Conservation (phyloP, 495 filamentous ascomycete species). For the Tuber melanosporum region DNA sequence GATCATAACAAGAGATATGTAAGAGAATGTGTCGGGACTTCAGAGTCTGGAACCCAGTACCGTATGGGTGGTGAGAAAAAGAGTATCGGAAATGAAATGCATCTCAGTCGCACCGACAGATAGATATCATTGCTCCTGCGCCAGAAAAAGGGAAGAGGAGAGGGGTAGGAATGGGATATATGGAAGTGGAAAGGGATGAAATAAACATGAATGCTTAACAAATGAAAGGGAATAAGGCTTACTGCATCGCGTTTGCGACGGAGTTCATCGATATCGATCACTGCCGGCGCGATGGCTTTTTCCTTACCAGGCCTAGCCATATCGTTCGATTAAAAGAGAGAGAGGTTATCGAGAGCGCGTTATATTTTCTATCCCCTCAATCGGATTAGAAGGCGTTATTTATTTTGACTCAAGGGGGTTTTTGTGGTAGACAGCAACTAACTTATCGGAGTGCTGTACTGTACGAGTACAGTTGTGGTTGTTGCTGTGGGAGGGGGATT, state of each 20-base stretch:
- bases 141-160: neutral
- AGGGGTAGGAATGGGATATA: neutral
- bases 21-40: neutral
- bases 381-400: neutral
- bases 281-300: conserved; percentile 35
- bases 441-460: neutral
- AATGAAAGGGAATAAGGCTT: conserved; percentile 15
- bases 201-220: conserved; percentile 5
- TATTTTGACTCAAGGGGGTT: neutral
- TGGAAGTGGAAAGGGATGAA: conserved; percentile 1
- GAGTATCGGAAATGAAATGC: neutral
- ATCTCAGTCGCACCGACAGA: neutral
- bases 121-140: neutral
- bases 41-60: neutral
- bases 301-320: conserved; percentile 24
- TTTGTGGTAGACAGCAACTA: neutral
- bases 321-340: neutral
- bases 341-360: neutral
- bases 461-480: neutral
- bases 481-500: conserved; percentile 9
- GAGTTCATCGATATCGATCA: conserved; percentile 28
- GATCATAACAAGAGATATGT: neutral
- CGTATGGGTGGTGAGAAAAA: neutral
- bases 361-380: neutral
- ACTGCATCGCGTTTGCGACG: conserved; percentile 40